phyloP scores from a whole-genome alignment of 331 rosid species.

The Malus hybrid region DNA sequence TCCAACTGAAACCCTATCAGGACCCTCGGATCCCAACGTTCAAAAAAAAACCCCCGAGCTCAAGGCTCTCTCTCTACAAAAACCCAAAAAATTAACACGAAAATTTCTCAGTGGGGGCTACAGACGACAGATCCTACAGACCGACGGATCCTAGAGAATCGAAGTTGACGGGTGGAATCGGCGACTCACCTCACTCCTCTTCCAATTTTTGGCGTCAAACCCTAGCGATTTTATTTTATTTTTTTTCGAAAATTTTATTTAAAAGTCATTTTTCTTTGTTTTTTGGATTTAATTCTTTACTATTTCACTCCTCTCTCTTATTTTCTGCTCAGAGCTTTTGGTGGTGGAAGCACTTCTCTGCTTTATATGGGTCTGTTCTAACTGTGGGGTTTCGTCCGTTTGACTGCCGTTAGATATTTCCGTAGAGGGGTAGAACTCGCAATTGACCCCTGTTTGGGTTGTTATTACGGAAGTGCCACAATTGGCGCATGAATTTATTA shows the following conservation, averaged over 20 bases:
- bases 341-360: neutral
- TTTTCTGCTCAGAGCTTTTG: neutral
- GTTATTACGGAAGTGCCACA: conserved; percentile 18
- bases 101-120: conserved; percentile 31
- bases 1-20: conserved; percentile 20
- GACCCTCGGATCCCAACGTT: conserved; percentile 64
- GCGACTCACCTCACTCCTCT: conserved; percentile 36
- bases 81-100: conserved; percentile 20
- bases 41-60: conserved; percentile 19
- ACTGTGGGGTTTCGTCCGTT: neutral
- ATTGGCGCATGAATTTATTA: neutral
- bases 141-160: conserved; percentile 47
- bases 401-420: conserved; percentile 18
- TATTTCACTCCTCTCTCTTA: neutral
- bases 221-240: conserved; percentile 31
- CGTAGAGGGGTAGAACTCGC: neutral
- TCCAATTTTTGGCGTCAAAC: conserved; percentile 52
- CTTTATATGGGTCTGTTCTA: conserved; percentile 5
- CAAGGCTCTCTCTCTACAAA: conserved; percentile 29
- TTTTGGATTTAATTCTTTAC: neutral
- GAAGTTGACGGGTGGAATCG: conserved; percentile 65
- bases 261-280: neutral
- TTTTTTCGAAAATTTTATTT: neutral
- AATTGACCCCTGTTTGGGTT: neutral
- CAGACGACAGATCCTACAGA: conserved; percentile 16